Evolutionary conservation across 225 moss, liverwort and hornwort species (phyloP), one percentile per base, ranked within the genome.

Genomic region (Antitrichia curtipendula): DNA sequence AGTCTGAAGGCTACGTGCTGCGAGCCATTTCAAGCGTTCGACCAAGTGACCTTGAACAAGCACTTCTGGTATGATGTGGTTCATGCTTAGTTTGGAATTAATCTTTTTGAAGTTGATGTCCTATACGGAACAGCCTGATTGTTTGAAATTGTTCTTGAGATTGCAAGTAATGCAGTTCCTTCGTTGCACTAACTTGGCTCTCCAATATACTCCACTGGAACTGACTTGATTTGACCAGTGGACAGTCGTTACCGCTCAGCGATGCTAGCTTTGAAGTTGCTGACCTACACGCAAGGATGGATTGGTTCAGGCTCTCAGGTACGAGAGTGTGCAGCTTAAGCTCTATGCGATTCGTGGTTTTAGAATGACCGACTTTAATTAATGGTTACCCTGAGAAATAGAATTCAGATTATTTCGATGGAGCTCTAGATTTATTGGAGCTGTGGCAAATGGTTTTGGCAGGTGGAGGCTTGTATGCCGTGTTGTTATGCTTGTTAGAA

Each of bases 391-490:
- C n/a, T 36, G 81, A 62, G 24, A 81, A 62, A 45, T 34, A 2
- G 34, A 47, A 7, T 62, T 47, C 47, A 34, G 62, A n/a, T n/a
- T n/a, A n/a, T n/a, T n/a, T n/a, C n/a, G n/a, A n/a, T n/a, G n/a
- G n/a, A n/a, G n/a, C n/a, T n/a, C n/a, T n/a, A n/a, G n/a, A 24
- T 68, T 90, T 76, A 86, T 70, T 83, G 43, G 58, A 70, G 57
- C 28, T 85, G n/a, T 77, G 59, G 72, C 57, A 71, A 84, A 45
- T 85, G 89, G 47, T 63, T 89, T 78, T 86, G 76, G 87, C 92
- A 99, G 99, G 96, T 97, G 88, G 99, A 99, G 91, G n/a, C 95
- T 99, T 58, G 96, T 95, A 27, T 97, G 94, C 88, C 96, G 99
- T 76, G 95, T 96, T 65, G 95, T 96, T 64, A 92, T 95, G 90